phyloP scores from a whole-genome alignment of 2,329 filamentous ascomycete genomes.

The Fusarium graminum region DNA sequence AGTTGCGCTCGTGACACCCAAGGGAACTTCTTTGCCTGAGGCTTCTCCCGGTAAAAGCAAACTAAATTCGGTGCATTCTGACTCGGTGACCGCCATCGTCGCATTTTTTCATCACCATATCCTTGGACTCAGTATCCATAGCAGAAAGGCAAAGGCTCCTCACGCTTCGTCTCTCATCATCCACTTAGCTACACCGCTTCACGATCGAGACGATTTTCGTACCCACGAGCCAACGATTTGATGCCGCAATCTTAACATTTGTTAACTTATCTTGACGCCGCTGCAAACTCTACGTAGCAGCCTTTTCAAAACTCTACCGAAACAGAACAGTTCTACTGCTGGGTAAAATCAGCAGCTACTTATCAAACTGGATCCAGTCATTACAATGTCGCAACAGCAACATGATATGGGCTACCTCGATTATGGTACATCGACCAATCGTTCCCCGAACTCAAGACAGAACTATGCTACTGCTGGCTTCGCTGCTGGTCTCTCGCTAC shows the following conservation, averaged over 20 bases:
- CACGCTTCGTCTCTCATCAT: constrained; percentile 18
- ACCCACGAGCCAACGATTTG: constrained; percentile 41
- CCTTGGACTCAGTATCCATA: constrained; percentile 19
- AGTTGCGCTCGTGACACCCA: constrained; percentile 4
- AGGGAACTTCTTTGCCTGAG: neutral
- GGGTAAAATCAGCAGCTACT: constrained; percentile 43
- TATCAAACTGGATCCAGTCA: constrained; percentile 41
- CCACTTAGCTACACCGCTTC: constrained; percentile 40
- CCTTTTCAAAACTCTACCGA: constrained; percentile 11
- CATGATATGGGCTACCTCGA: constrained; percentile 79
- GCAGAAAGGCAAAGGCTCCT: constrained; percentile 18
- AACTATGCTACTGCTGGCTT: constrained; percentile 64
- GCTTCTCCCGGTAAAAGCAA: constrained; percentile 14
- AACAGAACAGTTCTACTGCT: constrained; percentile 34
- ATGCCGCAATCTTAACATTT: constrained; percentile 41
- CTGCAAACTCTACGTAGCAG: constrained; percentile 21
- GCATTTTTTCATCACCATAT: constrained; percentile 9
- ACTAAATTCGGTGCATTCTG: constrained; percentile 14
- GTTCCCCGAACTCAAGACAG: constrained; percentile 76
- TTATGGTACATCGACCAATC: constrained; percentile 70
- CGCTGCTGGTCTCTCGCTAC: constrained; percentile 61
- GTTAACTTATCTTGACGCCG: constrained; percentile 20
- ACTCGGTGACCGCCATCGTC: constrained; percentile 6
- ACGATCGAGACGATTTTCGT: constrained; percentile 41
- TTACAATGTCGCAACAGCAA: constrained; percentile 62